Conservation (phyloP, 106 monocot genomes). For the Dioscorea dumetorum region DNA sequence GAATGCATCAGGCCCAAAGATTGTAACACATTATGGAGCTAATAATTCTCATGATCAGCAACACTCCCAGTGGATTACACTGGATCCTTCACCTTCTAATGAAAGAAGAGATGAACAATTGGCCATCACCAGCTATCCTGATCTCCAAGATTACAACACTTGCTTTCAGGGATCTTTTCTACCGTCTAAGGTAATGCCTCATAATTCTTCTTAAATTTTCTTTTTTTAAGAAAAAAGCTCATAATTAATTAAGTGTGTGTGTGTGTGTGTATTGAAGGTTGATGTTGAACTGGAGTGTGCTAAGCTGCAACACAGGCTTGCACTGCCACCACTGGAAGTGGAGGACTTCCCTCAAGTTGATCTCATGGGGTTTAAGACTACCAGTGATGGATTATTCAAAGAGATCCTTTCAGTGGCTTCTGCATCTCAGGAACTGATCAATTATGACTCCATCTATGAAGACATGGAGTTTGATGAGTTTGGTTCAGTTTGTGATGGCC, state of each 20-base stretch:
- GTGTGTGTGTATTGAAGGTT: conserved; percentile 28
- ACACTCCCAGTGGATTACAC: conserved; percentile 23
- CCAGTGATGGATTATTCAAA: conserved; percentile 1
- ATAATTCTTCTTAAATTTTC: no score
- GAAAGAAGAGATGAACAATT: conserved; percentile 39
- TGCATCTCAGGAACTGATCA: no score
- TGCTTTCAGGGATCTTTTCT: conserved; percentile 11
- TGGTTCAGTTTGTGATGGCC: no score
- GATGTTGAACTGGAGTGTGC: conserved; percentile 79
- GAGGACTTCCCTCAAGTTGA: conserved; percentile 52
- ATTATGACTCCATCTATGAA: no score
- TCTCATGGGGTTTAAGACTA: conserved; percentile 21
- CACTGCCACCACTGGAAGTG: conserved; percentile 58
- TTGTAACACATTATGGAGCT: conserved; percentile 63
- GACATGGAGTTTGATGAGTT: no score
- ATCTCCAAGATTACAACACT: neutral
- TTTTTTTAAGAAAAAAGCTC: no score
- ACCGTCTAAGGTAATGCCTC: conserved; percentile 58
- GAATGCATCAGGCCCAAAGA: conserved; percentile 62
- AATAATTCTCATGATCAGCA: conserved; percentile 12
- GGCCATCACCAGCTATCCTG: conserved; percentile 3
- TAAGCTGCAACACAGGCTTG: conserved; percentile 65
- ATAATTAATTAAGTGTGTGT: no score
- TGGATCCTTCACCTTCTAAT: conserved; percentile 34
- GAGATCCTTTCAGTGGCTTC: no score